phyloP scores from a whole-genome alignment of 345 rosid genomes.

The Limnanthes douglasii region DNA sequence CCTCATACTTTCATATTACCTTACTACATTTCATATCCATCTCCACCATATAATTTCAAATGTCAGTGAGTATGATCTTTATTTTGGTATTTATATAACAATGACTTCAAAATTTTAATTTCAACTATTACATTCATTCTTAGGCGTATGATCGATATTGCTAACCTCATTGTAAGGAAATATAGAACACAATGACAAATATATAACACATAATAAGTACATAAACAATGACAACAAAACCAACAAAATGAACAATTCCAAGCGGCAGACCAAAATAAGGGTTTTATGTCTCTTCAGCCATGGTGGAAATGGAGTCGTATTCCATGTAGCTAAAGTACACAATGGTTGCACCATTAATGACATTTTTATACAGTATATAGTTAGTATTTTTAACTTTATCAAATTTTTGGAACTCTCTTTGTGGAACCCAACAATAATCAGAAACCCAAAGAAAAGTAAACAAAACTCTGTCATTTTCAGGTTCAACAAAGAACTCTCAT shows the following conservation, averaged over 20 bases:
- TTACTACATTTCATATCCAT: conserved; percentile 83
- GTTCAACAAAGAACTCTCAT: conserved; percentile 81
- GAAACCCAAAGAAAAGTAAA: conserved; percentile 69
- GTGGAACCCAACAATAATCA: conserved; percentile 48
- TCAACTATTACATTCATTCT: background rate
- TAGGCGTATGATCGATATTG: background rate
- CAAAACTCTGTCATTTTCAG: conserved; percentile 71
- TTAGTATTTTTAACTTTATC: conserved; percentile 56
- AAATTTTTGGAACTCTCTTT: conserved; percentile 45
- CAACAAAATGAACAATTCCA: conserved; percentile 71
- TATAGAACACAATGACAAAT: conserved; percentile 61
- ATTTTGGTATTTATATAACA: conserved; percentile 27
- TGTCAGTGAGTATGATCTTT: conserved; percentile 52
- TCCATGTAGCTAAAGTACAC: conserved; percentile 93
- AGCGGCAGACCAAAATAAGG: conserved; percentile 70
- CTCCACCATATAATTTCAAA: conserved; percentile 55
- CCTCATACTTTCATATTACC: conserved; percentile 86
- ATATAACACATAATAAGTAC: conserved; percentile 68
- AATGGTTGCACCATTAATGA: conserved; percentile 67
- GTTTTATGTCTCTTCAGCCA: conserved; percentile 88
- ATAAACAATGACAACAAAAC: conserved; percentile 67
- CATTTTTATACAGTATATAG: conserved; percentile 61
- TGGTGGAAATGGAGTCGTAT: conserved; percentile 82
- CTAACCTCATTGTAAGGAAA: conserved; percentile 72
- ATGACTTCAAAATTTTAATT: background rate